Percentiles rank a stretch among this genome's conserved stretches.
Conservation (phyloP, 2,329 filamentous ascomycete genomes). For the Phaeosphaeriaceae sp. region DNA sequence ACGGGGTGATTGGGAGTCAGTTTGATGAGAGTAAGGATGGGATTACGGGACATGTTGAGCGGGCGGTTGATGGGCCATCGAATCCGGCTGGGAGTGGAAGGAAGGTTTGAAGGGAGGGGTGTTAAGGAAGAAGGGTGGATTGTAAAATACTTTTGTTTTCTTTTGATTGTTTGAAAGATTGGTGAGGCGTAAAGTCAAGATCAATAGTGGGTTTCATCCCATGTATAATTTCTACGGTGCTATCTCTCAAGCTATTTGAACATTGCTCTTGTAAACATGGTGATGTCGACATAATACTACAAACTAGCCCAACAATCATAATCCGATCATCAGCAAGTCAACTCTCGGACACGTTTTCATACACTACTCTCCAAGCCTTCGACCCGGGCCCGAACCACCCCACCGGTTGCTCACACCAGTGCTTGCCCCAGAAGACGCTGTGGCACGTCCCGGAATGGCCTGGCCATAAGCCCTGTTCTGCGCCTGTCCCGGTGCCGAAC, state of each 20-base stretch:
- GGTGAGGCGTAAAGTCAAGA: no score
- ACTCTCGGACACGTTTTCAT: no score
- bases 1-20: conserved; percentile 62
- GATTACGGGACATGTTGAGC: conserved; percentile 62
- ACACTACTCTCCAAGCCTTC: conserved; percentile 33
- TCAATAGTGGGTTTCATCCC: not conserved
- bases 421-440: conserved; percentile 30
- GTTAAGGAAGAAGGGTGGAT: not conserved
- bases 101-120: conserved; percentile 10
- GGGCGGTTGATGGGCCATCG: conserved; percentile 50
- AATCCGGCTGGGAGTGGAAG: conserved; percentile 42
- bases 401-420: conserved; percentile 34
- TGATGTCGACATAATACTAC: not conserved
- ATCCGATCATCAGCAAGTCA: no score
- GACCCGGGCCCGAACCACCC: conserved; percentile 38
- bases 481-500: conserved; percentile 52
- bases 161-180: no score
- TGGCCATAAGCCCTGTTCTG: conserved; percentile 67
- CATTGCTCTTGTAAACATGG: no score
- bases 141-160: no score
- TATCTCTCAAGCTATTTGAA: no score
- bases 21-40: conserved; percentile 60
- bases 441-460: conserved; percentile 53
- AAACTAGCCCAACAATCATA: not conserved
- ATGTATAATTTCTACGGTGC: no score